Evolutionary conservation across 2,329 filamentous ascomycete genomes (phyloP), one percentile per base, ranked within the genome.

Genomic region (Elsinoe necatrix): DNA sequence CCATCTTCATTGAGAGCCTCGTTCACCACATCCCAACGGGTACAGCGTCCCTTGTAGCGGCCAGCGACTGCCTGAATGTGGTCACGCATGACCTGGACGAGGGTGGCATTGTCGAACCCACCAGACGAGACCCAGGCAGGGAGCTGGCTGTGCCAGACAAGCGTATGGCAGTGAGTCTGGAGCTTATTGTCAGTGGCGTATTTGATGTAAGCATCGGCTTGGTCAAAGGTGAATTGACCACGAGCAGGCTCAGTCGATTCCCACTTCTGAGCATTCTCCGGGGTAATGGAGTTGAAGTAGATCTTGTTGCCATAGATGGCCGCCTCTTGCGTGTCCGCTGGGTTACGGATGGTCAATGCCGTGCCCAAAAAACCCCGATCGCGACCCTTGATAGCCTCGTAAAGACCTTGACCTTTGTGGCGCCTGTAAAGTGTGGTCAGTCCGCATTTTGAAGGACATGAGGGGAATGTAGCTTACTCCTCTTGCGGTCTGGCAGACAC

Each of bases 131-230:
- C 68, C 70, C 72, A 75, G 12, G 55, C 58, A 0, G 72, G 71
- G 12, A 73, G 63, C 50, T 73, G 71, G 37, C 63, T 68, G 62
- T 73, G 66, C 72, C 72, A 75, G 2, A 74, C 70, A 4, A 73
- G 63, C 7, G 62, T 72, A 59, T 74, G 72, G 66, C 72, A 74
- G 45, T 71, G 63, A 56, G 71, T 64, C 54, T 68, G 61, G 47
- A 69, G 65, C 25, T 67, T 64, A 60, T 73, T 68, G 42, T 64
- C 61, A n/a, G 64, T 64, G 3, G 70, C 70, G 47, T 67, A 69
- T 51, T 71, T 65, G 34, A 67, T 65, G 59, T 70, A 60, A 29
- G 63, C 63, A 59, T 73, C 71, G 14, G 66, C 68, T 37, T 62
- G 65, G 3, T 59, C 59, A 56, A 66, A 72, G 56, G 60, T 69